Evolutionary conservation across 2,329 filamentous ascomycete species (phyloP), one percentile per base, ranked within the genome.

Genomic region (Aspergillus sergii): DNA sequence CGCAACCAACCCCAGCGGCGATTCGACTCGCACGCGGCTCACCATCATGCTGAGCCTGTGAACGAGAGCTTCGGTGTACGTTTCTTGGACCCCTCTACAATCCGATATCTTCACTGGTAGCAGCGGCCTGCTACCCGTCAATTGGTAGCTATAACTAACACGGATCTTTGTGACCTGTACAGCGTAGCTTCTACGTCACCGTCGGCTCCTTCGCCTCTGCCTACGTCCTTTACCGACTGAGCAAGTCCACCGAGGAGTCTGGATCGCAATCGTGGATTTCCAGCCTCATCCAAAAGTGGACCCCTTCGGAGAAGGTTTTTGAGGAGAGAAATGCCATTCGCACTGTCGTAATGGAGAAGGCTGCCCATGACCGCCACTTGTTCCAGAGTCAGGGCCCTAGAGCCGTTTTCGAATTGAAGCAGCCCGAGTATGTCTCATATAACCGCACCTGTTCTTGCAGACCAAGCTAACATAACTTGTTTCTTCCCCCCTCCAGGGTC

Each of bases 331-430:
- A 89, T 72, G 83, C 84, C 60, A 72, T 89, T 58, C 88, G 89
- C 76, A 86, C 85, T 12, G 79, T 81, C 63, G 83, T 85, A 67
- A 78, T 89, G 66, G 87, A 90, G 79, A 85, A 86, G 77, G 88
- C 88, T 28, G 88, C 85, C 41, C 78, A 81, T 57, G 88, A 91
- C 74, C 80, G 86, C 64, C 85, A 88, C 68, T 74, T 91, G 68
- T 89, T 89, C 73, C 79, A 82, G 34, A 81, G 78, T 63, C 76
- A 78, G 61, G 71, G 69, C 32, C 71, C 71, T 23, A 71, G 78
- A 26, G 77, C 81, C 67, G 80, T 78, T 59, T 79, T 87, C 51
- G 82, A 87, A 23, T 75, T 91, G 75, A 85, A 78, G 73, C 88
- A 85, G 70, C 87, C 86, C 39, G 89, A 91, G 89, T 91, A 85